Base-by-base conservation (phyloP, 495 filamentous ascomycete species). In the Hypoxylon perforatum region DNA sequence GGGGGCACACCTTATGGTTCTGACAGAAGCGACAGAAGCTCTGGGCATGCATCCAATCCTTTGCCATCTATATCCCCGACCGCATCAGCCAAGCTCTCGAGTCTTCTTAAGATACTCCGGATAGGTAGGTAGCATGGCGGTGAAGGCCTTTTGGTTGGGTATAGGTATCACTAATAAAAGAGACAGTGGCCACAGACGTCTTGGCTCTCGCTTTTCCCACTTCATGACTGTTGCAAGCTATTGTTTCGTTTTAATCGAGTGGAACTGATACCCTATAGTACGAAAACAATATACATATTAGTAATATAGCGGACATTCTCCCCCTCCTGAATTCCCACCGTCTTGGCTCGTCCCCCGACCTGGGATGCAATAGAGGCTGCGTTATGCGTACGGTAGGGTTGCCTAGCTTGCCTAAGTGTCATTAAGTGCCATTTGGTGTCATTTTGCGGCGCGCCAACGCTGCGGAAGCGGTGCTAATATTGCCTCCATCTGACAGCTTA, bases 401-500 rank as follows among this genome's bases (percentile, higher is more conserved):
- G 22, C 45, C 25, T 28, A 45, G 38, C 28, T 46, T 50, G 41
- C 17, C 23, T 63, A 63, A 21, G 60, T 69, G 45, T 45, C 55
- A 41, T 69, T 11, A 39, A 63, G 60, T 47, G 49, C 2, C 30
- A 33, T 33, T 33, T n/a, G n/a, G n/a, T n/a, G n/a, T n/a, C n/a
- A n/a, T n/a, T n/a, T n/a, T 33, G 7, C 30, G 30, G 30, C 12
- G 65, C 60, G 60, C 65, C 65, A 69, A 64, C 61, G 18, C 54
- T 59, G 38, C 59, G 65, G 65, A 50, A 47, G 55, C 54, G 39
- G 54, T 56, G 30, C 50, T 64, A 63, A 53, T 49, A 55, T 54
- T 59, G 45, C 21, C 39, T 61, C 45, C 56, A 69, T 64, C 66
- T 69, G 57, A 61, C 55, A 61, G 60, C 61, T 65, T 69, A 69